A percentile compares a stretch with the other conserved stretches of the same genome.
phyloP scores from a whole-genome alignment of 108 stramenopile genomes.

The Ochromonas danica region DNA sequence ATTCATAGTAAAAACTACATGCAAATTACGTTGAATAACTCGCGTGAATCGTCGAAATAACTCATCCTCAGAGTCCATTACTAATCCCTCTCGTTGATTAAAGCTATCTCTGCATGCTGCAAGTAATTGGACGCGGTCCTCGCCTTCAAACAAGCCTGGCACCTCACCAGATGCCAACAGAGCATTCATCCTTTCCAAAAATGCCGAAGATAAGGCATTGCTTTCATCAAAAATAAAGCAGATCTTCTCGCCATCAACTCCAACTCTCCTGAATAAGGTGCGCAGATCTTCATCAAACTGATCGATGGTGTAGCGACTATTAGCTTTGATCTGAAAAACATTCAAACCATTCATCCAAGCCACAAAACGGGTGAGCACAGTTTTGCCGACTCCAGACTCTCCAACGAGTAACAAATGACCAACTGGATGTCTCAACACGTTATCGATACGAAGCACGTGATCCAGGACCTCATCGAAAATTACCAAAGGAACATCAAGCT shows the following conservation, averaged over 20 bases:
- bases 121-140: conserved; percentile 87
- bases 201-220: conserved; percentile 82
- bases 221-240: conserved; percentile 98
- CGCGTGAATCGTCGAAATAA: conserved; percentile 80
- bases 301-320: conserved; percentile 81
- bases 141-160: conserved; percentile 98
- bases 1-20: conserved; percentile 99
- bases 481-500: conserved; percentile 91
- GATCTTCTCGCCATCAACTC: conserved; percentile 91
- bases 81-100: conserved; percentile 58
- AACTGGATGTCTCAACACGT: conserved; percentile 60
- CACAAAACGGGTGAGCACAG: conserved; percentile 74
- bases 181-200: conserved; percentile 99
- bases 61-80: conserved; percentile 89
- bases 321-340: conserved; percentile 90
- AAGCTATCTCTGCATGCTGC: conserved; percentile 75
- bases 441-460: conserved; percentile 63
- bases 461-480: conserved; percentile 88
- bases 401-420: conserved; percentile 81
- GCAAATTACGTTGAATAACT: conserved; percentile 90
- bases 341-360: conserved; percentile 97
- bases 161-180: conserved; percentile 97
- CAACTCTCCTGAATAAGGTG: conserved; percentile 82
- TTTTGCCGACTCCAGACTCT: conserved; percentile 91
- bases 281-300: conserved; percentile 96